These are phyloP conservation scores for Plasmodium reichenowi DNA, from an alignment of 169 alveolate genomes.

Conservation along the genomic window DNA sequence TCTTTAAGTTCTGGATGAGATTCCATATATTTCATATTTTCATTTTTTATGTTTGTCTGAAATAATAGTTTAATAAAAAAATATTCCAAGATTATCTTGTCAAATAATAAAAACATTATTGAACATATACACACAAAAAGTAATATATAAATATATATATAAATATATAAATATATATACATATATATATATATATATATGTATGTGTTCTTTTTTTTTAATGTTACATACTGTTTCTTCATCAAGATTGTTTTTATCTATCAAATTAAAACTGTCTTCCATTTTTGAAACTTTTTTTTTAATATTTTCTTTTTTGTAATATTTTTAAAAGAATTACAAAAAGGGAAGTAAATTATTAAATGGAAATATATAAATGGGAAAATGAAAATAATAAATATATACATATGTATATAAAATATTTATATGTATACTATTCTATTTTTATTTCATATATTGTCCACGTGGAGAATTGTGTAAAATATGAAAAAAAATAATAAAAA, in stretches of 20 bases:
- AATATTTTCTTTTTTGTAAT: not conserved
- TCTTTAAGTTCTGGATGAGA: conserved; percentile 63
- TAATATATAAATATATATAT: conserved; percentile 8
- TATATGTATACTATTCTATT: no score
- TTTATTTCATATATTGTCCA: no score
- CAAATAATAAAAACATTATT: no score
- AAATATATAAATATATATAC: conserved; percentile 9
- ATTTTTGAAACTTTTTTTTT: conserved; percentile 24
- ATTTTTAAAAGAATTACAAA: no score
- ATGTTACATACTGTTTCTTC: conserved; percentile 58
- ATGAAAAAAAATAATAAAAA: no score
- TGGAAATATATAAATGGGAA: no score
- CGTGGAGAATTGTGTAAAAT: no score
- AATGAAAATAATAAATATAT: no score
- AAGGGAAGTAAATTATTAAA: no score
- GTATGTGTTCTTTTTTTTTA: not conserved
- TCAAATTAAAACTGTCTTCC: conserved; percentile 62
- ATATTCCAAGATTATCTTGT: not conserved
- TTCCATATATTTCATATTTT: conserved; percentile 72
- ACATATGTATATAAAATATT: no score
- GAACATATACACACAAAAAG: not conserved
- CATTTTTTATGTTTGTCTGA: conserved; percentile 59
- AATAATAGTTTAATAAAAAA: conserved; percentile 4
- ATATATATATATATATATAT: conserved; percentile 5
- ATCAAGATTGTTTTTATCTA: conserved; percentile 62